Conservation (phyloP, 495 filamentous ascomycete species). For the Neurospora hispaniola region DNA sequence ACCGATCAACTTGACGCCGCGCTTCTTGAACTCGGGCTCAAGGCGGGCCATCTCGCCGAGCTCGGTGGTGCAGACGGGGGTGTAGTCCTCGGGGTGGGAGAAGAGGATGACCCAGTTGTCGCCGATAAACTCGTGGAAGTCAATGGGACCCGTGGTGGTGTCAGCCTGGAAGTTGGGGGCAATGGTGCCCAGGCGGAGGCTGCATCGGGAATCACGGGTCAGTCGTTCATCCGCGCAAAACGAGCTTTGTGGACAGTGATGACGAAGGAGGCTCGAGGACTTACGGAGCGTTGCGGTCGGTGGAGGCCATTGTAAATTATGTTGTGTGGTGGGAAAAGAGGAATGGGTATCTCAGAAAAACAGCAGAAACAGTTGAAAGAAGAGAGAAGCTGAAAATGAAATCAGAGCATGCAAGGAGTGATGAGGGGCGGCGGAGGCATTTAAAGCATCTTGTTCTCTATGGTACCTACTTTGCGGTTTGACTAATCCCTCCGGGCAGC, state of each 20-base stretch:
- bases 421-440: constrained; percentile 9
- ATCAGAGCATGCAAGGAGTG: background rate
- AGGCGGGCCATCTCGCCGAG: constrained; percentile 94
- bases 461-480: background rate
- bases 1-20: constrained; percentile 91
- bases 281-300: constrained; percentile 40
- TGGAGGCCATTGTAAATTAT: constrained; percentile 37
- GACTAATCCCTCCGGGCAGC: background rate
- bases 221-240: constrained; percentile 1
- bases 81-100: constrained; percentile 92
- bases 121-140: constrained; percentile 96
- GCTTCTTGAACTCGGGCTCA: constrained; percentile 90
- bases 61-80: constrained; percentile 97
- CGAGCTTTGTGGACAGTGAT: background rate
- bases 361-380: background rate
- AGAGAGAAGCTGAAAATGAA: constrained; percentile 1
- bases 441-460: constrained; percentile 4
- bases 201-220: constrained; percentile 10
- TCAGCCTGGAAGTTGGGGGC: constrained; percentile 93
- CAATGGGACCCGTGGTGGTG: constrained; percentile 82
- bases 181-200: constrained; percentile 78
- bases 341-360: constrained; percentile 4
- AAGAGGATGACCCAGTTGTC: constrained; percentile 93
- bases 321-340: background rate
- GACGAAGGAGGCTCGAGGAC: constrained; percentile 12